Evolutionary conservation across 352 stramenopile species (phyloP).

Genomic region (Thraustochytrium striatum): DNA sequence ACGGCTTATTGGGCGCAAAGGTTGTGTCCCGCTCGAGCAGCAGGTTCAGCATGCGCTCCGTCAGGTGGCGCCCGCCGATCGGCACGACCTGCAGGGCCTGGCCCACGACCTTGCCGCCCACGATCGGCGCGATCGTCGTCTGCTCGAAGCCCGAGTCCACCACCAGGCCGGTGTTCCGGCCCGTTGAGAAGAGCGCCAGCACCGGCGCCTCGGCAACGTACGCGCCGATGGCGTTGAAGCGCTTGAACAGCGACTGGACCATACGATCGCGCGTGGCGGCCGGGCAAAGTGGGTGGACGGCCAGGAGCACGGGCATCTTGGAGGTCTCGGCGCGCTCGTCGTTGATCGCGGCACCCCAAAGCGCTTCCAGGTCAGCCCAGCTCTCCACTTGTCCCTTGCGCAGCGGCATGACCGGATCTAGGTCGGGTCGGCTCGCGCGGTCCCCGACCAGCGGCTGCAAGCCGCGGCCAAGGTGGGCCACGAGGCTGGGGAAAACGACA

Average conservation of each 20-base stretch:
- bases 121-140: background rate
- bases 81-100: background rate
- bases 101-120: background rate
- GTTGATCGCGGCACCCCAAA: background rate
- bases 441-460: background rate
- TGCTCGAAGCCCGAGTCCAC: background rate
- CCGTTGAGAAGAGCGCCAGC: background rate
- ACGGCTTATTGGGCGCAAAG: background rate
- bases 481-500: background rate
- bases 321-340: background rate
- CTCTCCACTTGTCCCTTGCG: background rate
- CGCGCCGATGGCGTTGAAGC: background rate
- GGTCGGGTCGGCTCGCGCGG: background rate
- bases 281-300: background rate
- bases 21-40: background rate
- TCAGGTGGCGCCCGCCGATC: background rate
- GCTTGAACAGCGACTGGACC: background rate
- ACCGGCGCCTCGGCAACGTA: background rate
- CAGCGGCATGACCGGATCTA: background rate
- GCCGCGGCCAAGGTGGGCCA: background rate
- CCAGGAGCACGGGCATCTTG: background rate
- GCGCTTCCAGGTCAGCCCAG: background rate
- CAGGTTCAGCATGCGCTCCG: background rate
- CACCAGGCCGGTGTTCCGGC: background rate
- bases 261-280: background rate